Base-by-base conservation (phyloP, 331 rosid species). In the Phaseolus coccineus region DNA sequence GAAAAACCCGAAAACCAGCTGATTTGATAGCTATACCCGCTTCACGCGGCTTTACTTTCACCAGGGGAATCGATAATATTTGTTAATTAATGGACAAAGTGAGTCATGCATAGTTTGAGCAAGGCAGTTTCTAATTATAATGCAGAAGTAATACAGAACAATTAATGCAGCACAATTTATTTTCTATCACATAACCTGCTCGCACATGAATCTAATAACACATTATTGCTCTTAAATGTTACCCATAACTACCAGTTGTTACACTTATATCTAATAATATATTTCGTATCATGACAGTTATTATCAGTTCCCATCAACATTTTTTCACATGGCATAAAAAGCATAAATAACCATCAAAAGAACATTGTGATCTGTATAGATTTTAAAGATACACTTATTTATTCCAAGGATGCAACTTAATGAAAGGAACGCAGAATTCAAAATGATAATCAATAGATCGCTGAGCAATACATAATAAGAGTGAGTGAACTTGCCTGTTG, bases 401-500 rank as follows among this genome's bases (percentile, higher is more conserved):
- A 42, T 46, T 48, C 12, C 56, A 12, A 72, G 31, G 16, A 68
- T 15, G 25, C 56, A 19, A 25, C n/a, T 14, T 15, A 71, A 11
- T 33, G 61, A 58, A 62, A 63, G 22, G 40, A 42, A 50, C 3
- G 27, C 27, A 9, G 40, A 78, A 64, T 11, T 46, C 52, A 71
- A 63, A 66, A 71, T 46, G 22, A 71, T 57, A 12, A 40, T 56
- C 69, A 27, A 31, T 31, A 72, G 25, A 81, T 50, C 3, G 27
- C 22, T 19, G 51, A 19, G 39, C 52, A 28, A 64, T 6, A 15
- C 35, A 81, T 80, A 67, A 61, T 42, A 55, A 40, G 70, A 33
- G 82, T 69, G 30, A 74, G 75, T 84, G 55, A 79, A 88, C 93
- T 87, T 87, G 88, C 97, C 98, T 94, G 98, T 86, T 89, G 96